Percentiles rank a stretch among this genome's conserved stretches.
These are phyloP conservation scores for Nakazawaea populi DNA, from an alignment of 805 yeast genomes.

Conservation along the genomic window DNA sequence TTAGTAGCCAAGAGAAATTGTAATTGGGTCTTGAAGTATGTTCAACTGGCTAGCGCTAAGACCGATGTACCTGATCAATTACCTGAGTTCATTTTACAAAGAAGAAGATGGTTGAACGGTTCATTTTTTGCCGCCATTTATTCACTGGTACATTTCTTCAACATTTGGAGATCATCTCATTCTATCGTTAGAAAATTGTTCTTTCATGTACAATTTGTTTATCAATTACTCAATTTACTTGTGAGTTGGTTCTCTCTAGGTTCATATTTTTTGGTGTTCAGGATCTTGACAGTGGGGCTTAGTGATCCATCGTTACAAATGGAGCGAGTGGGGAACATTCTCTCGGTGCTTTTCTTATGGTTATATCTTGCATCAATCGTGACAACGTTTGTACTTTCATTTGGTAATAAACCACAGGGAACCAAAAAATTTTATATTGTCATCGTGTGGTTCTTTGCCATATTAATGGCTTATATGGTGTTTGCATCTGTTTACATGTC, in stretches of 20 bases:
- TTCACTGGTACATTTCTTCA: constrained; percentile 70
- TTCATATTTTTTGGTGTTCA: constrained; percentile 83
- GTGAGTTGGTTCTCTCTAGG: constrained; percentile 93
- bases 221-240: constrained; percentile 66
- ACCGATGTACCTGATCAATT: constrained; percentile 93
- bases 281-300: constrained; percentile 77
- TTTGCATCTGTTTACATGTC: constrained; percentile 85
- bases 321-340: constrained; percentile 60
- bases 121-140: constrained; percentile 93
- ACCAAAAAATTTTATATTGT: constrained; percentile 71
- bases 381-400: constrained; percentile 80
- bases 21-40: constrained; percentile 78
- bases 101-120: constrained; percentile 96
- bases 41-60: constrained; percentile 82
- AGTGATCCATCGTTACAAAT: constrained; percentile 40
- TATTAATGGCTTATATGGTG: constrained; percentile 82
- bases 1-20: constrained; percentile 76
- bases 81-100: constrained; percentile 82
- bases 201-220: constrained; percentile 72
- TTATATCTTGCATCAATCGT: constrained; percentile 74
- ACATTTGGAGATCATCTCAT: constrained; percentile 78
- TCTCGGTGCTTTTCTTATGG: constrained; percentile 81
- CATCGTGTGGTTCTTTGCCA: constrained; percentile 76
- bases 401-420: constrained; percentile 94
- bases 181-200: constrained; percentile 58